Base-by-base conservation (phyloP, 129 eudicot species). In the Flaveria sonorensis region DNA sequence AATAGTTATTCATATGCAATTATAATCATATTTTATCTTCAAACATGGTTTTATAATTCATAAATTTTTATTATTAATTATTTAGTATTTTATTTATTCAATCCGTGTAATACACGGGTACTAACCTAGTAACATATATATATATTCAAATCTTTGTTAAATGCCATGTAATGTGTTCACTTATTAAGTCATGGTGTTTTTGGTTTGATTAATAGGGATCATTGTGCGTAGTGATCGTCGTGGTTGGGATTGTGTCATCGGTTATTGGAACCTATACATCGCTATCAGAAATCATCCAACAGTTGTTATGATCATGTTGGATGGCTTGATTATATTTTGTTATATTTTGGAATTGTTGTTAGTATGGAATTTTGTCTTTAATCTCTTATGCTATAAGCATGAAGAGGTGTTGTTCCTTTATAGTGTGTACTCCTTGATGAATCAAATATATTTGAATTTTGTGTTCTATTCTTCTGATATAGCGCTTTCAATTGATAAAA, bases 251-350 rank as follows among this genome's bases (percentile, higher is more conserved):
- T 26, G 71, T 90, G 36, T 82, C 98, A 0, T 67, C 96, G 15
- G 80, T 32, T 47, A 73, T 90, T 50, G 98, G 98, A 77, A 85
- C 91, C 4, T 90, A 85, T 68, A 90, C 98, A 7, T 86, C 97
- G 24, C 12, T 93, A 71, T 73, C 89, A 1, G 74, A 86, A 68
- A 90, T 93, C 52, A 30, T 88, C 40, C 70, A 86, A 40, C 79
- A 42, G 18, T 68, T 90, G 84, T 30, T 74, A 68, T 83, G 75
- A 80, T 80, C 10, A 40, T 67, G 40, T 72, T 64, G 50, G 7
- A 36, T 39, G 30, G 73, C 24, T 72, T 63, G 76, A 36, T 72
- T 72, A 63, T 19, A 18, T 5, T 40, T 71, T 73, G 66, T 51
- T 69, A 70, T 79, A 50, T 65, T 71, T 65, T 70, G 70, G 48